phyloP scores from a whole-genome alignment of 2,329 filamentous ascomycete genomes.

The Penicillium sp. region DNA sequence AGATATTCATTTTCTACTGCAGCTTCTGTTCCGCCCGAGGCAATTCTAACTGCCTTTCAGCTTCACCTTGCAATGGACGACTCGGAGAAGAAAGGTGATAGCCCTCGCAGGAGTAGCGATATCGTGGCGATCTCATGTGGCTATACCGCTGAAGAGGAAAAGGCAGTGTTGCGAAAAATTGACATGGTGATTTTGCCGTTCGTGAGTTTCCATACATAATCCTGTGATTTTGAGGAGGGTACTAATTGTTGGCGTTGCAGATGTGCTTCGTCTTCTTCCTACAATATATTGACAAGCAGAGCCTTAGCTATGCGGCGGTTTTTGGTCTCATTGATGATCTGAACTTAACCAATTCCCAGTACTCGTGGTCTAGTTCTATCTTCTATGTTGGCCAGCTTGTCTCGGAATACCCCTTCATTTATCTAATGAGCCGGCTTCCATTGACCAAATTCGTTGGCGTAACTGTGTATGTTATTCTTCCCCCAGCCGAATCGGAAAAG shows the following conservation, averaged over 20 bases:
- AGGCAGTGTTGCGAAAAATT: conserved; percentile 23
- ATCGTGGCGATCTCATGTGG: conserved; percentile 8
- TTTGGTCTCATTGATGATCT: conserved; percentile 53
- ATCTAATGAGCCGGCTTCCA: conserved; percentile 55
- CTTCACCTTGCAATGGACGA: conserved; percentile 10
- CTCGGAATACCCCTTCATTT: conserved; percentile 56
- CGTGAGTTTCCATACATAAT: conserved; percentile 7
- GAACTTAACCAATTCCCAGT: conserved; percentile 50
- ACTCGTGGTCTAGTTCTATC: conserved; percentile 52
- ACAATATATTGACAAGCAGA: conserved; percentile 52
- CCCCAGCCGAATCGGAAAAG: not conserved
- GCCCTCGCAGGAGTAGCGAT: conserved; percentile 1
- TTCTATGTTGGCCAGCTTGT: conserved; percentile 49
- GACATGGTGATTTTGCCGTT: conserved; percentile 25
- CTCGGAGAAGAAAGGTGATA: conserved; percentile 12
- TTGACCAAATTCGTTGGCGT: conserved; percentile 56
- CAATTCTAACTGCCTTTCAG: not conserved
- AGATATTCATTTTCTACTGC: not conserved
- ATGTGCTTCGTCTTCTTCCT: conserved; percentile 52
- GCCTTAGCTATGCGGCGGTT: conserved; percentile 52
- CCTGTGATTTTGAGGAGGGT: not conserved
- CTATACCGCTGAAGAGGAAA: conserved; percentile 21
- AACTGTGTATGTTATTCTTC: conserved; percentile 44
- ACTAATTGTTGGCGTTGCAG: conserved; percentile 16
- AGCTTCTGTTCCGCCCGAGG: not conserved